Conservation (phyloP, 225 moss, liverwort and hornwort species). For the Bryoerythrophyllum caledonicum region DNA sequence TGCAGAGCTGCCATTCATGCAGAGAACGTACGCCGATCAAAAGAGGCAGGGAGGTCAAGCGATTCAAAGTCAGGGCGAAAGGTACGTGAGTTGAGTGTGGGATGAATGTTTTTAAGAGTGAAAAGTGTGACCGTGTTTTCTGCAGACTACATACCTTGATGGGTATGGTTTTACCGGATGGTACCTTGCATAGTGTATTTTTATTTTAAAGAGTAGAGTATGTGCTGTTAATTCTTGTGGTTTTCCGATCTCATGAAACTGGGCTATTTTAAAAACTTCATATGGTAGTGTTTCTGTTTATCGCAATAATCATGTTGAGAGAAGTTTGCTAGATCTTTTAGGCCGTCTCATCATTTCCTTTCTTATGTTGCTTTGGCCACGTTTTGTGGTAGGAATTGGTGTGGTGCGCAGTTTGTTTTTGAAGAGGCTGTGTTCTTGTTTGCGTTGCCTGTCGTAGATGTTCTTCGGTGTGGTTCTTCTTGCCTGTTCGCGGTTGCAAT, state of each 20-base stretch:
- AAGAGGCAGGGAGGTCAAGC: slow-evolving; percentile 23
- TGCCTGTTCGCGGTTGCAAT: background rate
- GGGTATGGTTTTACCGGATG: background rate
- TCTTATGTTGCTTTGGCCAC: background rate
- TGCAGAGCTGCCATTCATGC: slow-evolving; percentile 57
- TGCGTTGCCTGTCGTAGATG: background rate
- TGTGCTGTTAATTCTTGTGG: background rate
- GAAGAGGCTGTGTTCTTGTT: background rate
- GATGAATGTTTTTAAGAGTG: background rate
- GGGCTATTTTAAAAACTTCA: no score
- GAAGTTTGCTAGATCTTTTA: no score
- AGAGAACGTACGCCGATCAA: slow-evolving; percentile 33
- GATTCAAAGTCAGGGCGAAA: slow-evolving; percentile 46
- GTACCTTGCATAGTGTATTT: background rate
- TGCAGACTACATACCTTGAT: background rate
- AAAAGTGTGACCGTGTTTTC: background rate
- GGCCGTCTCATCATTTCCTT: background rate
- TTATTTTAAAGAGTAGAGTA: background rate
- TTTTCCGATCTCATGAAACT: no score
- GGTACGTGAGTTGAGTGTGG: slow-evolving; percentile 33
- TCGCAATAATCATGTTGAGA: no score
- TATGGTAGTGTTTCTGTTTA: background rate
- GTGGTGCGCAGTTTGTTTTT: background rate
- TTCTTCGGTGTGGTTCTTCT: background rate
- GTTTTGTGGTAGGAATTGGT: background rate